A percentile compares a stretch with the other conserved stretches of the same genome.
Evolutionary conservation across 78 protist species (phyloP).

Genomic region (Dictyostelium citrinum): DNA sequence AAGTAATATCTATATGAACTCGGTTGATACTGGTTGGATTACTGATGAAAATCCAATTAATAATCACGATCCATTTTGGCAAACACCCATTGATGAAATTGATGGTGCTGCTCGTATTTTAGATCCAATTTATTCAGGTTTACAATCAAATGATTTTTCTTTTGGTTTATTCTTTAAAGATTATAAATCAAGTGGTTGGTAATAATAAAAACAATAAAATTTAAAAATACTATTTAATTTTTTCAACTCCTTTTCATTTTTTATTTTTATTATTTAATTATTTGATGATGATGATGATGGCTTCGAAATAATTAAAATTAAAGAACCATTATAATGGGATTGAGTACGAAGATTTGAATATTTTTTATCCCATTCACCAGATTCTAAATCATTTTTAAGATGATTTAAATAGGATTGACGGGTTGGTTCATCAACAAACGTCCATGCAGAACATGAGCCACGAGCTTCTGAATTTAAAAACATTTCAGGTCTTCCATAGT

Average conservation of each 20-base stretch:
- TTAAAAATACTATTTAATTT: too few species aligned
- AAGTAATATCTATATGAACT: constrained; percentile 85
- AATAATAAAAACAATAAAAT: not conserved
- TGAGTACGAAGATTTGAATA: not conserved
- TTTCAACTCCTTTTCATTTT: too few species aligned
- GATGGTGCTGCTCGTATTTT: constrained; percentile 95
- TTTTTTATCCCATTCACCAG: constrained; percentile 20
- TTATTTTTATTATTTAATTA: not conserved
- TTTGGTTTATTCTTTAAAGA: constrained; percentile 38
- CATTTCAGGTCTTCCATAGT: not conserved
- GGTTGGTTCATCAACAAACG: not conserved
- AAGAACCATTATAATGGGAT: not conserved
- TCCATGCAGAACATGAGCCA: not conserved
- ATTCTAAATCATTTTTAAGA: not conserved
- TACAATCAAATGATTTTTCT: not conserved
- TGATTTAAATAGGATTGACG: not conserved
- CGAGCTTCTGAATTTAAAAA: not conserved
- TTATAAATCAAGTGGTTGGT: not conserved
- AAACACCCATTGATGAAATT: constrained; percentile 94
- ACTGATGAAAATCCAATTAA: constrained; percentile 54
- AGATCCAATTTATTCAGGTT: constrained; percentile 87
- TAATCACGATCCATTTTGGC: not conserved
- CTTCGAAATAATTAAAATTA: not conserved
- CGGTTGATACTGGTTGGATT: constrained; percentile 89
- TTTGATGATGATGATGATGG: not conserved